Evolutionary conservation across 2,329 filamentous ascomycete genomes (phyloP).

Genomic region (Trichoderma simmonsii): DNA sequence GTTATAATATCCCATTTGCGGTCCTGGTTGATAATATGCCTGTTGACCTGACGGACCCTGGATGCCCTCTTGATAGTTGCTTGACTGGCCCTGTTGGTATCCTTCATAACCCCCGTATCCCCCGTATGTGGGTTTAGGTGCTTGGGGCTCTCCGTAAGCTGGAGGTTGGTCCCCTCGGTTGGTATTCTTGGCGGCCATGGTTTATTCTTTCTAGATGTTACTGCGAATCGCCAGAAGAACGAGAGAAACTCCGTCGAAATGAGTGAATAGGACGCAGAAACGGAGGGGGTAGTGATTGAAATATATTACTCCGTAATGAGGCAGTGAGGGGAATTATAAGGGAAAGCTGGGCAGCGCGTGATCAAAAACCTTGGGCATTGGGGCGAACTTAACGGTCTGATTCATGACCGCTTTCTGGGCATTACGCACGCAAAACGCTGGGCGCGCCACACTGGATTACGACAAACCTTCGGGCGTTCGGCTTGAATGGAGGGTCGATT

Average conservation of each 20-base stretch:
- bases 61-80: constrained; percentile 29
- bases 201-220: not conserved
- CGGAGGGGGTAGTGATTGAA: no score
- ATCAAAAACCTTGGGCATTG: not conserved
- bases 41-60: constrained; percentile 30
- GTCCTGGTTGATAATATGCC: constrained; percentile 41
- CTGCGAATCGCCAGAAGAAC: not conserved
- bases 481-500: not conserved
- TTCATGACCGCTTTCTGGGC: not conserved
- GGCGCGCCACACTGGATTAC: constrained; percentile 15
- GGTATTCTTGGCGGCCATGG: not conserved
- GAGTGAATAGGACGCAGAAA: not conserved
- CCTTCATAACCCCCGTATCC: constrained; percentile 28
- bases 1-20: constrained; percentile 44
- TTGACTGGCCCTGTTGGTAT: constrained; percentile 30
- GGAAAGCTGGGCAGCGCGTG: not conserved
- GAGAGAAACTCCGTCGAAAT: not conserved
- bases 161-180: constrained; percentile 44
- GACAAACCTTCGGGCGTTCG: constrained; percentile 6
- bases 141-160: constrained; percentile 42
- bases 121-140: constrained; percentile 45
- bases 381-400: not conserved
- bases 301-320: not conserved
- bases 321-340: not conserved
- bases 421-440: constrained; percentile 5